These are phyloP conservation scores for Umbelopsis ramanniana DNA, from an alignment of 192 early-diverging fungal species.

Conservation along the genomic window DNA sequence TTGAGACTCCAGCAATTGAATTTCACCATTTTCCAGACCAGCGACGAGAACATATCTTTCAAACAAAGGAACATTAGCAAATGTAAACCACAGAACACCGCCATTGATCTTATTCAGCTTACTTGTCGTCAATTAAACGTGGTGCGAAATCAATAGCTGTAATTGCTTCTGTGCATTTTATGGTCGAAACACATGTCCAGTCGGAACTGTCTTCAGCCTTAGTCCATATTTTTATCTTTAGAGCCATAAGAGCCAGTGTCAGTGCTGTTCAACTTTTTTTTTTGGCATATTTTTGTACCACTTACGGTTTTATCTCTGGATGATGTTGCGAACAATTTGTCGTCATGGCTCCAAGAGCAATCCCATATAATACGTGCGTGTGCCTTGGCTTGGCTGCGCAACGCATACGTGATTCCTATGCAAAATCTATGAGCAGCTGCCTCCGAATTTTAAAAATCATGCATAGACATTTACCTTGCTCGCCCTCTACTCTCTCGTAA, in stretches of 20 bases:
- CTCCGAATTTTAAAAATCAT: not conserved
- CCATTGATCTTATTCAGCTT: slow-evolving; percentile 17
- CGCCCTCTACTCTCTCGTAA: slow-evolving; percentile 59
- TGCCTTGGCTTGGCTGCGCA: slow-evolving; percentile 68
- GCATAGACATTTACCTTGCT: slow-evolving; percentile 30
- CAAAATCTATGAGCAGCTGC: not conserved
- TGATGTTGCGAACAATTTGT: slow-evolving; percentile 82
- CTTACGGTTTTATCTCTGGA: slow-evolving; percentile 88
- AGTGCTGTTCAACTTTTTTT: not conserved
- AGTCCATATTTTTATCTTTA: slow-evolving; percentile 76
- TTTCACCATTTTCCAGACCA: slow-evolving; percentile 82
- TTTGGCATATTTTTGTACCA: not conserved
- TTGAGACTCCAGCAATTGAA: slow-evolving; percentile 59
- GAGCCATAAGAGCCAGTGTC: not conserved
- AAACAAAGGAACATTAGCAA: slow-evolving; percentile 7
- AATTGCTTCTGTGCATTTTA: slow-evolving; percentile 81
- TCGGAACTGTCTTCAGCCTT: slow-evolving; percentile 25
- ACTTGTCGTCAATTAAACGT: slow-evolving; percentile 34
- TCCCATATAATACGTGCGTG: slow-evolving; percentile 96
- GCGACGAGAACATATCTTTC: slow-evolving; percentile 73
- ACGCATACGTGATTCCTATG: slow-evolving; percentile 55
- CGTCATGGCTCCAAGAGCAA: slow-evolving; percentile 81
- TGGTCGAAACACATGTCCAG: slow-evolving; percentile 56
- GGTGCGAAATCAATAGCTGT: slow-evolving; percentile 86
- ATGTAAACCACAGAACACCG: not conserved